These are phyloP conservation scores for Tricholoma saponaceum DNA, from an alignment of 768 basidiomycete species.

Conservation along the genomic window DNA sequence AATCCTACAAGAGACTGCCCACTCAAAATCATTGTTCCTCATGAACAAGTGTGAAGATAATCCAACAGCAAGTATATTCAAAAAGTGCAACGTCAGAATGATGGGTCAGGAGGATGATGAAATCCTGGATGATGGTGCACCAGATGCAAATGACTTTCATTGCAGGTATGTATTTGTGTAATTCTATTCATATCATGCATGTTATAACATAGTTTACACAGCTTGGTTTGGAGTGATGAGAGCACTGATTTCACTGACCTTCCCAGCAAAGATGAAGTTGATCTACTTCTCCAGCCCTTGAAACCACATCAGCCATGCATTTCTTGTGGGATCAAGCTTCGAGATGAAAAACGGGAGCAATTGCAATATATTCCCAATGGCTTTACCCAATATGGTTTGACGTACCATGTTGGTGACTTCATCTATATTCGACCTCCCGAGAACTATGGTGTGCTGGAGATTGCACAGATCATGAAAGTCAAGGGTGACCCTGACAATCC, in stretches of 20 bases:
- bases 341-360: constrained; percentile 17
- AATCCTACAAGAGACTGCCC: constrained; percentile 60
- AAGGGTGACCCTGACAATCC: constrained; percentile 16
- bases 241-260: constrained; percentile 43
- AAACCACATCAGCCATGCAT: constrained; percentile 38
- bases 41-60: constrained; percentile 56
- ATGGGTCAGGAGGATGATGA: constrained; percentile 41
- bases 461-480: constrained; percentile 54
- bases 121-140: constrained; percentile 35
- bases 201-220: constrained; percentile 18
- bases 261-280: constrained; percentile 27
- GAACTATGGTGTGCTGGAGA: constrained; percentile 32
- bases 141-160: constrained; percentile 47
- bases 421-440: constrained; percentile 46
- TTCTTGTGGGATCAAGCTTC: constrained; percentile 39
- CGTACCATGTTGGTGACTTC: constrained; percentile 59
- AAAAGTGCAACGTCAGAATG: constrained; percentile 49
- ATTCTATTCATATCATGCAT: background rate
- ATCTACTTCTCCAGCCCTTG: constrained; percentile 23
- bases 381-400: constrained; percentile 35
- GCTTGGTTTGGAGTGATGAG: constrained; percentile 49
- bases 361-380: constrained; percentile 29
- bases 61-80: constrained; percentile 49
- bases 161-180: constrained; percentile 41
- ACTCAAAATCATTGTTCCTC: constrained; percentile 55